These are phyloP conservation scores for Galerina sulciceps DNA, from an alignment of 768 basidiomycete species.

Conservation along the genomic window DNA sequence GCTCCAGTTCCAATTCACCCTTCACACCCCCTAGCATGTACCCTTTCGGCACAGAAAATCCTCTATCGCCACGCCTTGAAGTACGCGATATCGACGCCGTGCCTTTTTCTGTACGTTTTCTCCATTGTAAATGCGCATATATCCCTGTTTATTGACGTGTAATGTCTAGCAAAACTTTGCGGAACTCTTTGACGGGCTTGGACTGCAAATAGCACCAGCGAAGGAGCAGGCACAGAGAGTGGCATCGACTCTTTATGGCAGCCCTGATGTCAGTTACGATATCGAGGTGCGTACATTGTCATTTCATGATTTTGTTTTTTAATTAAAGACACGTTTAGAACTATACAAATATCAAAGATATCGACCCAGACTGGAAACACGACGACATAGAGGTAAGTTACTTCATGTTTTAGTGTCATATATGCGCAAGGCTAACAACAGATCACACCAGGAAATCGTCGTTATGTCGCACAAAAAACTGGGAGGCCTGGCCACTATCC, in stretches of 20 bases:
- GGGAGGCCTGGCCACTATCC: constrained; percentile 33
- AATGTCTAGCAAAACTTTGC: constrained; percentile 34
- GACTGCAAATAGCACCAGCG: constrained; percentile 7
- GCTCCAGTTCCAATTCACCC: neutral
- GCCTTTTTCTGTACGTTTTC: constrained; percentile 25
- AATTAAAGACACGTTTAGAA: constrained; percentile 29
- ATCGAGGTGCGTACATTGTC: constrained; percentile 35
- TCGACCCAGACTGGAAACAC: constrained; percentile 50
- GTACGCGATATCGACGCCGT: constrained; percentile 21
- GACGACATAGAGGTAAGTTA: constrained; percentile 51
- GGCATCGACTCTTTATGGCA: neutral
- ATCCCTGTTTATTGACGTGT: constrained; percentile 2
- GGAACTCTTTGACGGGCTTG: constrained; percentile 31
- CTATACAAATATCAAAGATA: constrained; percentile 42
- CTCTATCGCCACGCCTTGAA: constrained; percentile 20
- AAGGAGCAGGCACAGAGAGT: neutral
- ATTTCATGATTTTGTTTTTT: neutral
- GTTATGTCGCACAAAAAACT: constrained; percentile 45
- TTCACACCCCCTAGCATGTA: constrained; percentile 8
- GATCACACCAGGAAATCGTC: constrained; percentile 45
- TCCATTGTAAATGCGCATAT: constrained; percentile 4
- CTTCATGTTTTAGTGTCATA: neutral
- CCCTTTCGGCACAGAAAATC: neutral
- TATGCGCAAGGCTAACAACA: neutral
- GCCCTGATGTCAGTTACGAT: constrained; percentile 41